Conservation (phyloP, 2,329 filamentous ascomycete species). For the Paecilomyces variotii region DNA sequence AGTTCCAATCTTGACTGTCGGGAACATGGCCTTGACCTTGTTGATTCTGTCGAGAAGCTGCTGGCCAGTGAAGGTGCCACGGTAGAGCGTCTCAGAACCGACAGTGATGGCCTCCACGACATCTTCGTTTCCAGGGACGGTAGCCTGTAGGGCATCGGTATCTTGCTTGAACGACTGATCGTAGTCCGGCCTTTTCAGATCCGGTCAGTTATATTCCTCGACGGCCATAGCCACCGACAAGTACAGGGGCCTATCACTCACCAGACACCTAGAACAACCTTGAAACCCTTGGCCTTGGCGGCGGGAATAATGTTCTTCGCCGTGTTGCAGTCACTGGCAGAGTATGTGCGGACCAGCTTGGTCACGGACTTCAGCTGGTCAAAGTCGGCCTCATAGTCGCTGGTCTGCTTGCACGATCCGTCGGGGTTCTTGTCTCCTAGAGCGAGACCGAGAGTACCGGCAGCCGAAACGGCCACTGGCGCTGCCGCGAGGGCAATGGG, state of each 20-base stretch:
- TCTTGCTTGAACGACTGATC: conserved; percentile 56
- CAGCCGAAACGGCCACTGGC: conserved; percentile 43
- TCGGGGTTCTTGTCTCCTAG: conserved; percentile 57
- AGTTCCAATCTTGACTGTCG: conserved; percentile 52
- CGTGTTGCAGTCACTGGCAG: conserved; percentile 58
- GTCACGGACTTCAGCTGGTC: conserved; percentile 48
- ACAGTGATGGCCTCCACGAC: conserved; percentile 62
- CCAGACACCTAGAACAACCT: conserved; percentile 66
- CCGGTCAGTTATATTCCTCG: conserved; percentile 1
- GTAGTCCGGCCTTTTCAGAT: conserved; percentile 47
- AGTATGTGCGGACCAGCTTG: conserved; percentile 58
- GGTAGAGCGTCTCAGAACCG: conserved; percentile 63
- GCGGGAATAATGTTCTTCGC: conserved; percentile 57
- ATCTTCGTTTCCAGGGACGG: conserved; percentile 40
- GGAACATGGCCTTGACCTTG: conserved; percentile 51
- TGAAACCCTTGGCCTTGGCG: conserved; percentile 55
- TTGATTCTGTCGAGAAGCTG: conserved; percentile 55
- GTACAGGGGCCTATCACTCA: conserved; percentile 24
- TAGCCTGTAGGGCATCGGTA: conserved; percentile 47
- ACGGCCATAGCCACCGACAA: not conserved
- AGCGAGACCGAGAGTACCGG: conserved; percentile 56
- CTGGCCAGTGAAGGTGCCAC: conserved; percentile 56
- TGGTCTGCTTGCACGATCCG: conserved; percentile 53
- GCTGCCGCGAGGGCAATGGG: conserved; percentile 34
- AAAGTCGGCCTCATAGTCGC: conserved; percentile 60